phyloP scores from a whole-genome alignment of 2,329 filamentous ascomycete species.

The Torrubiellomyces zombiae region DNA sequence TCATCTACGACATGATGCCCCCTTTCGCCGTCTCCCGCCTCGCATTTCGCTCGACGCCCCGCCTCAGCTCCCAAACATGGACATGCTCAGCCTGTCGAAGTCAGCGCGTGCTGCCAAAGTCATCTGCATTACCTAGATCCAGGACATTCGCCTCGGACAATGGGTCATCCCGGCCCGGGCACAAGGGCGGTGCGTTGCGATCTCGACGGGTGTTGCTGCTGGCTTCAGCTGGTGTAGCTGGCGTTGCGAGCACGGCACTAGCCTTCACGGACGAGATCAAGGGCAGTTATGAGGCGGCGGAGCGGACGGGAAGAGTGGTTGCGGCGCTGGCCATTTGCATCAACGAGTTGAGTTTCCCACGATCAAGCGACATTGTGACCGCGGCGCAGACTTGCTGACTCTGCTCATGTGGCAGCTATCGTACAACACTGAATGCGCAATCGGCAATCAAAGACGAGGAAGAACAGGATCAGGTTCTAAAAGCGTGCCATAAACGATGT shows the following conservation, averaged over 20 bases:
- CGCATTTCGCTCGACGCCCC: too few relatives aligned
- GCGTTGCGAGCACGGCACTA: constrained; percentile 27
- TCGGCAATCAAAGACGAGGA: constrained; percentile 44
- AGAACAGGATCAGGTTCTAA: constrained; percentile 52
- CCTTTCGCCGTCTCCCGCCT: constrained; percentile 20
- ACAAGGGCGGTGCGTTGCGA: constrained; percentile 5
- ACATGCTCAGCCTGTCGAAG: constrained; percentile 29
- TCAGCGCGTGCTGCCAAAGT: constrained; percentile 18
- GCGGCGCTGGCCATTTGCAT: constrained; percentile 64
- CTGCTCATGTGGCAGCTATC: constrained; percentile 47
- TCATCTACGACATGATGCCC: too few relatives aligned
- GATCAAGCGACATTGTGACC: not conserved
- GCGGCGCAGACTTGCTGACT: not conserved
- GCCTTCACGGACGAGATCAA: constrained; percentile 54
- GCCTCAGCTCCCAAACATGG: constrained; percentile 23
- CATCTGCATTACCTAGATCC: constrained; percentile 9
- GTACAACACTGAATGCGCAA: constrained; percentile 58
- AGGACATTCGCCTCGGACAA: constrained; percentile 15
- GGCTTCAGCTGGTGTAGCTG: constrained; percentile 34
- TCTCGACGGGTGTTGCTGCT: constrained; percentile 23
- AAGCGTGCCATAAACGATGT: constrained; percentile 81
- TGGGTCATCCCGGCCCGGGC: constrained; percentile 8
- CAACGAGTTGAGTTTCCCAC: constrained; percentile 48
- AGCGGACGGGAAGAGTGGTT: constrained; percentile 65
- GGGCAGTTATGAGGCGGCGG: constrained; percentile 56